A percentile compares a stretch with the other conserved stretches of the same genome.
phyloP scores from a whole-genome alignment of 2,329 filamentous ascomycete genomes.

The Rutstroemia sp. region DNA sequence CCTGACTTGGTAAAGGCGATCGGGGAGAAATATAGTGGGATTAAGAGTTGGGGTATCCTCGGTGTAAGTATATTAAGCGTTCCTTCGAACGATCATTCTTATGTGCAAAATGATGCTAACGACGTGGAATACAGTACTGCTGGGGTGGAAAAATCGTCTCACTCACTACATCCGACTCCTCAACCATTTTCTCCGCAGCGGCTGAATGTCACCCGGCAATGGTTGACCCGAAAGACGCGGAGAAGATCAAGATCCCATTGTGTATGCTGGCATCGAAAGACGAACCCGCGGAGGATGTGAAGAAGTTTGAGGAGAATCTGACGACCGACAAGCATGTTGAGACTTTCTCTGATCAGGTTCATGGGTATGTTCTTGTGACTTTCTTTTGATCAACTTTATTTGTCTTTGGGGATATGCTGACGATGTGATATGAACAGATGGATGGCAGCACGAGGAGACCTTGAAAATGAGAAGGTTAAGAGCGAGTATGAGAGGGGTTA shows the following conservation, averaged over 20 bases:
- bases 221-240: constrained; percentile 55
- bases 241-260: constrained; percentile 52
- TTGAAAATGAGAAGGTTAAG: constrained; percentile 38
- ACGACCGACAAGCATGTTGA: constrained; percentile 39
- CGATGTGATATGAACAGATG: constrained; percentile 26
- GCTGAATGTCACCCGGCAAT: constrained; percentile 53
- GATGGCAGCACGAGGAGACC: constrained; percentile 47
- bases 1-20: constrained; percentile 43
- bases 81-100: neutral
- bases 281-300: constrained; percentile 41
- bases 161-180: constrained; percentile 12
- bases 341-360: constrained; percentile 43
- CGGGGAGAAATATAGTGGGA: constrained; percentile 42
- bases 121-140: constrained; percentile 20
- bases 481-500: constrained; percentile 44
- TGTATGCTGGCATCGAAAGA: constrained; percentile 59
- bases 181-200: constrained; percentile 43
- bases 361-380: constrained; percentile 32
- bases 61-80: constrained; percentile 16
- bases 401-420: neutral
- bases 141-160: constrained; percentile 30
- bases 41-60: constrained; percentile 38
- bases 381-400: too few species aligned
- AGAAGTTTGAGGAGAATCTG: constrained; percentile 37
- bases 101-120: neutral